phyloP scores from a whole-genome alignment of 176 grass and related monocot genomes.

The Zea luxurians region DNA sequence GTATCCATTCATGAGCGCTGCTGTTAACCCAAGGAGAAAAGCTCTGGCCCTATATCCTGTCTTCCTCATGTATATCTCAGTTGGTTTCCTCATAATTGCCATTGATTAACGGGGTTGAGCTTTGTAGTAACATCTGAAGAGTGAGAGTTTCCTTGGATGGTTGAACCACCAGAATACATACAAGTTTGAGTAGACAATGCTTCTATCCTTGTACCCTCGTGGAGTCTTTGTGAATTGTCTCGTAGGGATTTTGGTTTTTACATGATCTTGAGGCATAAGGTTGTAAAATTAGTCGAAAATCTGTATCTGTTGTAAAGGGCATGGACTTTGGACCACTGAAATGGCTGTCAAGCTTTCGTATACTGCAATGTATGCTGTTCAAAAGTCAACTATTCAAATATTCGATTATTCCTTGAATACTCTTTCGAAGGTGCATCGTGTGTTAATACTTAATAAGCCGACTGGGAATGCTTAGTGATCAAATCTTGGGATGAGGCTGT shows the following conservation, averaged over 20 bases:
- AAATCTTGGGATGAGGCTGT: too few species aligned
- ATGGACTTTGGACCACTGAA: conserved; percentile 31
- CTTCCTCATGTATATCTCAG: conserved; percentile 97
- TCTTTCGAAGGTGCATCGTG: not conserved
- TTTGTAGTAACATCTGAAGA: conserved; percentile 31
- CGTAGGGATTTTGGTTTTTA: conserved; percentile 41
- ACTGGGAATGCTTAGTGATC: not conserved
- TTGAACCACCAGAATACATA: conserved; percentile 40
- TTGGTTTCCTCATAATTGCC: conserved; percentile 93
- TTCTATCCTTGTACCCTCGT: not conserved
- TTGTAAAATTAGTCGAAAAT: conserved; percentile 49
- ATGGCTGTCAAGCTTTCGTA: conserved; percentile 30
- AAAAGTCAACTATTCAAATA: not conserved
- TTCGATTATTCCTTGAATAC: not conserved
- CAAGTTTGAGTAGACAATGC: conserved; percentile 38
- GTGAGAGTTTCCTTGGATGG: conserved; percentile 20
- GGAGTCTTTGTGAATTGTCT: not conserved
- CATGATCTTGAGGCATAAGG: conserved; percentile 25
- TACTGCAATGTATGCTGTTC: not conserved
- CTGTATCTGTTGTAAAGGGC: conserved; percentile 44
- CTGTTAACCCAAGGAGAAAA: conserved; percentile 93
- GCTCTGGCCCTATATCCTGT: conserved; percentile 90
- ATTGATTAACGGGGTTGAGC: conserved; percentile 56
- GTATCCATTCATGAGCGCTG: conserved; percentile 98
- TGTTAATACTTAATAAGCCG: not conserved